Conservation (phyloP, 306 rosid species). For the Cucurbita moschata region DNA sequence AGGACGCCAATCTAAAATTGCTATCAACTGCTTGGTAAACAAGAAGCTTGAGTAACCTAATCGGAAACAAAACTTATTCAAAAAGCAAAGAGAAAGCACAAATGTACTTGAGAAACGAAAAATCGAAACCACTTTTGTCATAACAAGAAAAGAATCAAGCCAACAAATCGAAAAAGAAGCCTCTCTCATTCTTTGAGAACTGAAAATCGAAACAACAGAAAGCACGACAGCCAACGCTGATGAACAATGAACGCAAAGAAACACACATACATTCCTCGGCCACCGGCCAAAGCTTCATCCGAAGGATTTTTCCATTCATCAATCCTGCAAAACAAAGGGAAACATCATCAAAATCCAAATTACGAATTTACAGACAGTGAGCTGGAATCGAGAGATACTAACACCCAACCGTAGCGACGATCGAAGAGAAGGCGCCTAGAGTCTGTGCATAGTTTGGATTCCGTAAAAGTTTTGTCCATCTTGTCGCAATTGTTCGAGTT, state of each 20-base stretch:
- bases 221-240: neutral
- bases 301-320: conserved; percentile 87
- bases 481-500: neutral
- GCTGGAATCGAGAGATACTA: conserved; percentile 13
- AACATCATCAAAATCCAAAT: neutral
- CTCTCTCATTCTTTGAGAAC: neutral
- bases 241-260: neutral
- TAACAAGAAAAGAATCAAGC: neutral
- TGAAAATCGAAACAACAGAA: neutral
- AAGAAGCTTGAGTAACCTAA: neutral
- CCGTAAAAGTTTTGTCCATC: neutral
- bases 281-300: conserved; percentile 76
- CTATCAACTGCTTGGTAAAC: neutral
- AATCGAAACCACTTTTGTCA: neutral
- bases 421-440: conserved; percentile 52
- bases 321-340: conserved; percentile 32
- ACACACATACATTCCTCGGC: conserved; percentile 71
- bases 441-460: neutral
- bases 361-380: neutral
- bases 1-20: neutral
- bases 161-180: neutral
- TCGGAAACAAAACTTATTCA: neutral
- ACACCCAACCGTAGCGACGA: conserved; percentile 98
- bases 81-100: neutral
- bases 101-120: neutral